Conservation (phyloP, 495 filamentous ascomycete genomes). For the Hypoxylon lenormandii region DNA sequence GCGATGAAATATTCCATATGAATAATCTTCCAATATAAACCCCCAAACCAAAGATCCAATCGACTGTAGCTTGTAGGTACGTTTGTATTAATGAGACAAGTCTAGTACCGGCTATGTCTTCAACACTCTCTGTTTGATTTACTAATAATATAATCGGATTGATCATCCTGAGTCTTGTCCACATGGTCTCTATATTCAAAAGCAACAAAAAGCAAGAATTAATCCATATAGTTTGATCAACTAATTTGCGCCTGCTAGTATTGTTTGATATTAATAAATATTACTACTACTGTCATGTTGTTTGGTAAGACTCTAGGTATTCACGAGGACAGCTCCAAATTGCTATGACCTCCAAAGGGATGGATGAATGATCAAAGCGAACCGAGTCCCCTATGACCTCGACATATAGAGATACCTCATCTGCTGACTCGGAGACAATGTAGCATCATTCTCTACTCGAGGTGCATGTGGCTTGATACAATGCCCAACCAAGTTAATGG, state of each 20-base stretch:
- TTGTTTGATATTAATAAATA: too few species aligned
- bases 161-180: slow-evolving; percentile 1
- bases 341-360: neutral
- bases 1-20: too few species aligned
- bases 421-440: neutral
- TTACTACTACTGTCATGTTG: too few species aligned
- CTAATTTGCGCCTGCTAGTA: too few species aligned
- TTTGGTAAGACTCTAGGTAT: neutral
- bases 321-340: neutral
- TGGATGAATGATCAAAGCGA: neutral
- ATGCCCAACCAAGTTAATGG: too few species aligned
- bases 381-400: too few species aligned
- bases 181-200: slow-evolving; percentile 6
- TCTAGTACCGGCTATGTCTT: neutral
- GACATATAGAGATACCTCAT: too few species aligned
- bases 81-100: neutral
- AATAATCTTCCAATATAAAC: too few species aligned
- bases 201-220: slow-evolving; percentile 11
- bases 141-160: slow-evolving; percentile 11
- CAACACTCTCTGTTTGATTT: neutral
- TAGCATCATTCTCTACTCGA: too few species aligned
- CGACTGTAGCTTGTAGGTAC: neutral
- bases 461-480: too few species aligned
- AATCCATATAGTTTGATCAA: slow-evolving; percentile 9
- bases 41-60: slow-evolving; percentile 3